phyloP scores from a whole-genome alignment of 2,329 filamentous ascomycete species.

The Fusarium sp. region DNA sequence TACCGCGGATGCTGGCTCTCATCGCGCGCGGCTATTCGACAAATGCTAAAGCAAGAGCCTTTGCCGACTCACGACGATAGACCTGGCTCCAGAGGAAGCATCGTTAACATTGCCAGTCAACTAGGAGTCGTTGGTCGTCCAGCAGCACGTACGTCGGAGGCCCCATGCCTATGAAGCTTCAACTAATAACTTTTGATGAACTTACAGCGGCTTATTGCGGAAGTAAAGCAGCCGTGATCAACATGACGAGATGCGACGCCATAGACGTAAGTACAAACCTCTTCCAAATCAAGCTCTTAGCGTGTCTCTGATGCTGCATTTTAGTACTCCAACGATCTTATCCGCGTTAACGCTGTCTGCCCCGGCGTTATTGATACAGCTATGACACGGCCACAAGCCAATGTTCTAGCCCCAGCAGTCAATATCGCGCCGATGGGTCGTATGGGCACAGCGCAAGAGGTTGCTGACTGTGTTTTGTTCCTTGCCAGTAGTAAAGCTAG shows the following conservation, averaged over 20 bases:
- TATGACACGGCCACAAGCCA: constrained; percentile 54
- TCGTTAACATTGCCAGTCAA: constrained; percentile 65
- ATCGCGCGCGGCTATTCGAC: constrained; percentile 55
- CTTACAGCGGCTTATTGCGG: constrained; percentile 64
- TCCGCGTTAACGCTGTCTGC: constrained; percentile 67
- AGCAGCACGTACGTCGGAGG: constrained; percentile 45
- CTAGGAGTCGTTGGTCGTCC: constrained; percentile 61
- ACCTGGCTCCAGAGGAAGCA: constrained; percentile 50
- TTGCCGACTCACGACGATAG: constrained; percentile 50
- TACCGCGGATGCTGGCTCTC: constrained; percentile 63
- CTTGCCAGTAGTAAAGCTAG: constrained; percentile 60
- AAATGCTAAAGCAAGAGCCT: constrained; percentile 60
- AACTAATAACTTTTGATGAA: not conserved
- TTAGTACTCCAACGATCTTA: constrained; percentile 61
- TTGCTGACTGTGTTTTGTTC: constrained; percentile 62
- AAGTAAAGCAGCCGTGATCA: constrained; percentile 68
- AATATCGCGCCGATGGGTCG: constrained; percentile 61
- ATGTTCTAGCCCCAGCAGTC: constrained; percentile 1
- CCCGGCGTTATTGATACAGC: constrained; percentile 71
- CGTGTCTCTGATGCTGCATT: not conserved
- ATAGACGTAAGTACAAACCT: constrained; percentile 9
- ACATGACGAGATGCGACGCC: constrained; percentile 64
- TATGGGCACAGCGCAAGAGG: constrained; percentile 61
- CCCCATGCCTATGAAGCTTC: fast-evolving
- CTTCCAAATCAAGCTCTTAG: fast-evolving